Evolutionary conservation across 768 basidiomycete genomes (phyloP).

Genomic region (Inosperma sp.): DNA sequence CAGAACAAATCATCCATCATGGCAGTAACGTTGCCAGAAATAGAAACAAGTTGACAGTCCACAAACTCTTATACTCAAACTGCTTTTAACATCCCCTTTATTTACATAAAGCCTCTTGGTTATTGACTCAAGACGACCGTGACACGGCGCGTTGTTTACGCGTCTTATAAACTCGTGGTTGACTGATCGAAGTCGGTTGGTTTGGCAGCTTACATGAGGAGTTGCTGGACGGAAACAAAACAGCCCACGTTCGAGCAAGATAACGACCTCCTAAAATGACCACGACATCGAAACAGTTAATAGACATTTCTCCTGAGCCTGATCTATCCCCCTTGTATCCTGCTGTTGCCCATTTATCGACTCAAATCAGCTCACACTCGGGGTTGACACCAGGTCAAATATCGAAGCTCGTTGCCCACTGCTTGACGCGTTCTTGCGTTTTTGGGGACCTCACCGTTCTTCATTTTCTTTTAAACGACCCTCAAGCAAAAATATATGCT

Average conservation of each 20-base stretch:
- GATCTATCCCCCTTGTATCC: slow-evolving; percentile 80
- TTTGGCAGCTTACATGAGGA: no score
- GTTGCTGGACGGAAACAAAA: no score
- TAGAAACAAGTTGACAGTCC: no score
- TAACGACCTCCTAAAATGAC: background rate
- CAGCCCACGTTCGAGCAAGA: slow-evolving; percentile 1
- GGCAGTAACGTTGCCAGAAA: no score
- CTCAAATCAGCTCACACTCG: slow-evolving; percentile 60
- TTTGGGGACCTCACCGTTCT: slow-evolving; percentile 74
- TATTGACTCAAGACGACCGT: no score
- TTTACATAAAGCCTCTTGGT: no score
- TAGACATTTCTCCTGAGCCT: slow-evolving; percentile 52
- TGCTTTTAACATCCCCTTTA: no score
- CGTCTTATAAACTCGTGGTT: background rate
- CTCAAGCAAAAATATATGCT: slow-evolving; percentile 57
- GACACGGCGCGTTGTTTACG: slow-evolving; percentile 10
- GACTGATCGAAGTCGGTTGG: background rate
- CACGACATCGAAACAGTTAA: background rate
- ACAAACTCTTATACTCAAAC: no score
- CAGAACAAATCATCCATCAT: no score
- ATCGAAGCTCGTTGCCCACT: slow-evolving; percentile 66
- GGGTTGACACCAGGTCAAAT: slow-evolving; percentile 67
- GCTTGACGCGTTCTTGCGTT: slow-evolving; percentile 66
- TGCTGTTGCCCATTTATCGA: slow-evolving; percentile 54
- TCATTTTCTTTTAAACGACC: slow-evolving; percentile 66